A percentile compares a stretch with the other conserved stretches of the same genome.
Conservation (phyloP, 75 land plant genomes). For the Selaginella moellendorffii region DNA sequence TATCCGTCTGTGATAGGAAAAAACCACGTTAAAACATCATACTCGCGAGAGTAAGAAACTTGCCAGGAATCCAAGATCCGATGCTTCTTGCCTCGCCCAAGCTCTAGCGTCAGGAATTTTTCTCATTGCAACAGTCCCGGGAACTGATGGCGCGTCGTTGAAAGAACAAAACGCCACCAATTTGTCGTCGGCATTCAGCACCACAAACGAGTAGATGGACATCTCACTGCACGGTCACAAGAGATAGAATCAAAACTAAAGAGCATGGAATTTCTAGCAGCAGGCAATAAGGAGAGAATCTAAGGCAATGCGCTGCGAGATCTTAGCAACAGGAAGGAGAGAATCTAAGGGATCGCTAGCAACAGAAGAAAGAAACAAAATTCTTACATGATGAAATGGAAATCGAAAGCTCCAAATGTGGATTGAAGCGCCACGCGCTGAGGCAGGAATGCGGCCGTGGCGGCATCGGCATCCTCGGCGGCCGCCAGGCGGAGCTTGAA, state of each 20-base stretch:
- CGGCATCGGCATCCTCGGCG: background rate
- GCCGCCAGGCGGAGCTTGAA: background rate
- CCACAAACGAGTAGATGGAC: constrained; percentile 15
- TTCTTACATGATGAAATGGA: background rate
- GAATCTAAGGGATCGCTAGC: too few relatives aligned
- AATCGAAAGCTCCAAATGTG: background rate
- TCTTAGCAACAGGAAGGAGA: too few relatives aligned
- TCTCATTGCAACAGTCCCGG: constrained; percentile 6
- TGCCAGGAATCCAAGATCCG: constrained; percentile 14
- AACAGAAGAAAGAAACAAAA: too few relatives aligned
- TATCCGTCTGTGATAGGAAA: constrained; percentile 10
- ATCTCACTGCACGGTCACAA: constrained; percentile 21
- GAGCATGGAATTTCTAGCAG: background rate
- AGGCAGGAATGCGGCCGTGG: background rate
- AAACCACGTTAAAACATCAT: background rate
- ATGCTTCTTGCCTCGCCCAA: constrained; percentile 19
- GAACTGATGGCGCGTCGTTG: constrained; percentile 16
- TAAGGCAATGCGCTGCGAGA: too few relatives aligned
- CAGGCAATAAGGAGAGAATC: background rate
- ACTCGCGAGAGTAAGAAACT: background rate
- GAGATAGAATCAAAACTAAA: background rate
- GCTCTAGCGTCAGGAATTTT: background rate
- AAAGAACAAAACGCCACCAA: constrained; percentile 17
- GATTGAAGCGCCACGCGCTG: background rate
- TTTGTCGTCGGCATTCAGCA: constrained; percentile 2